Base-by-base conservation (phyloP, 2,329 filamentous ascomycete species). In the Paecilomyces dactylethromorphus region DNA sequence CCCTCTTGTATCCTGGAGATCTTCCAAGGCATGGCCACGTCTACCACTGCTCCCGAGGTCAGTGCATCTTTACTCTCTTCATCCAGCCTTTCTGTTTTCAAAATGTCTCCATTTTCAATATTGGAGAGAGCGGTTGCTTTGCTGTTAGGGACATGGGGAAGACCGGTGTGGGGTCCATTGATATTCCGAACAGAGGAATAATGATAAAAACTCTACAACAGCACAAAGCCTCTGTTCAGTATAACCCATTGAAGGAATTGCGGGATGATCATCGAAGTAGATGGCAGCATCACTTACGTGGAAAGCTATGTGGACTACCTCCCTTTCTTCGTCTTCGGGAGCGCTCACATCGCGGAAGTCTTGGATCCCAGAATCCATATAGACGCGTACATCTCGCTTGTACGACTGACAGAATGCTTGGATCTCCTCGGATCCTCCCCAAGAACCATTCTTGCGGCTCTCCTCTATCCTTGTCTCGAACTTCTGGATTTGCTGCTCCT, bases 341-440 rank as follows among this genome's bases (percentile, higher is more conserved):
- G 75, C 76, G 63, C 74, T 60, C 72, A 81, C 61, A 75, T 69
- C 79, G 65, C 72, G 82, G 75, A 77, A 77, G 45, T 64, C 63
- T 56, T 75, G 73, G 22, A 76, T 68, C n/a, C 70, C 71, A 50
- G 70, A 66, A 59, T 70, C 69, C 12, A 71, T 74, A 72, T 85
- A 88, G 58, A 89, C 83, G 64, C 82, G 81, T 57, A 90, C 83
- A 68, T 88, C 82, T 56, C 82, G 81, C 55, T 82, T 78, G 68
- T 81, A 87, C 22, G 81, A 82, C 58, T 83, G 80, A 29, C 83
- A 82, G 71, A 89, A 89, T 5, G 87, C 87, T 32, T 81, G 80
- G 52, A 90, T 82, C 72, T 89, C 86, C 75, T 87, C 81, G 59
- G 88, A 86, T 68, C 87, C 86, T 26, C 85, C 87, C 73, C 83